These are phyloP conservation scores for Lentinula aciculospora DNA, from an alignment of 768 basidiomycete genomes.

Conservation along the genomic window DNA sequence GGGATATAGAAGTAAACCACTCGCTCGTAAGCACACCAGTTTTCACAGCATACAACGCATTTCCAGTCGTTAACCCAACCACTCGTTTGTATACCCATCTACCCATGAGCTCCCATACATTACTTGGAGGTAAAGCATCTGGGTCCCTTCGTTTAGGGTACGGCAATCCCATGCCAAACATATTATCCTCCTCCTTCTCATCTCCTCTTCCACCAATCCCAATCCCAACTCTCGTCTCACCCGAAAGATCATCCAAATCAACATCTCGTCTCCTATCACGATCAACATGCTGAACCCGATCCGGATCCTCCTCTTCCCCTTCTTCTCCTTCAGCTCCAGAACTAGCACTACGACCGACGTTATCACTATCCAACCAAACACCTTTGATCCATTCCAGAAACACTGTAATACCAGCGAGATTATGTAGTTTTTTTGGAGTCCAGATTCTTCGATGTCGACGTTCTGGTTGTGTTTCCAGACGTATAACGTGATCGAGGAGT, in stretches of 20 bases:
- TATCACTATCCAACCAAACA: neutral
- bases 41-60: slow-evolving; percentile 66
- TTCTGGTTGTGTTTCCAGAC: slow-evolving; percentile 14
- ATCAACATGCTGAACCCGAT: slow-evolving; percentile 21
- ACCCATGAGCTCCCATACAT: slow-evolving; percentile 48
- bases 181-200: neutral
- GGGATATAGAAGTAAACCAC: too few species aligned
- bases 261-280: neutral
- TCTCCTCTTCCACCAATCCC: slow-evolving; percentile 35
- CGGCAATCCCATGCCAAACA: slow-evolving; percentile 27
- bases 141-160: slow-evolving; percentile 58
- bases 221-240: slow-evolving; percentile 14
- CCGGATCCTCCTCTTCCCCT: slow-evolving; percentile 71
- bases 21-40: slow-evolving; percentile 55
- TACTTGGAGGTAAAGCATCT: slow-evolving; percentile 67
- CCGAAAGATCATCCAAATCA: neutral
- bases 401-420: neutral
- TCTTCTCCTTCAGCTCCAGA: slow-evolving; percentile 32
- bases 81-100: slow-evolving; percentile 35
- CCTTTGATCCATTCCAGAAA: neutral
- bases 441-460: slow-evolving; percentile 1
- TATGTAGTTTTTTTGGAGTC: neutral
- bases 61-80: slow-evolving; percentile 45
- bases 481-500: slow-evolving; percentile 1
- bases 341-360: neutral